phyloP scores from a whole-genome alignment of 768 basidiomycete species.

The Candolleomyces efflorescens region DNA sequence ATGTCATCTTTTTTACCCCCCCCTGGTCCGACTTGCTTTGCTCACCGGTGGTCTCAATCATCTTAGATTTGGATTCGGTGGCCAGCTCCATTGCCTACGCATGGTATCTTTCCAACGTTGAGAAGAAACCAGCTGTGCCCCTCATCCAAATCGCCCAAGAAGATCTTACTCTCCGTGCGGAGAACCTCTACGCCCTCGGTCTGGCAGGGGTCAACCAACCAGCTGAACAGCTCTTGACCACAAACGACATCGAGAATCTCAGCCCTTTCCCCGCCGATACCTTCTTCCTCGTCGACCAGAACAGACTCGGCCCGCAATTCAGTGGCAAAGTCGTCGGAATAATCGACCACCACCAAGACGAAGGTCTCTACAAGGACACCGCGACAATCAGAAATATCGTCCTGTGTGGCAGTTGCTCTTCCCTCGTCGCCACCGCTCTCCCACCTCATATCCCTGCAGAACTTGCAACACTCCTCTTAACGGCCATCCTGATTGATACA shows the following conservation, averaged over 20 bases:
- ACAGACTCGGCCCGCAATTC: conserved; percentile 53
- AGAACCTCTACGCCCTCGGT: conserved; percentile 77
- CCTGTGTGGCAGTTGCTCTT: conserved; percentile 80
- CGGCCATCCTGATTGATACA: conserved; percentile 85
- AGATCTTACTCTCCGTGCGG: conserved; percentile 78
- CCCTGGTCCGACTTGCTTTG: not conserved
- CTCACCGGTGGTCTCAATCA: not conserved
- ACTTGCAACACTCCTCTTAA: conserved; percentile 75
- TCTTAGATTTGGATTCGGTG: conserved; percentile 84
- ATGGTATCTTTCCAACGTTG: conserved; percentile 60
- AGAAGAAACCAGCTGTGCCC: conserved; percentile 58
- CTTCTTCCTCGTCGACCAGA: conserved; percentile 92
- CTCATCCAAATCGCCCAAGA: conserved; percentile 63
- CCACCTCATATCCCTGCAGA: conserved; percentile 46
- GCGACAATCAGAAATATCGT: conserved; percentile 65
- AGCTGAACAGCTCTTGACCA: conserved; percentile 55
- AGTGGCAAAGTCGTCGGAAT: conserved; percentile 62
- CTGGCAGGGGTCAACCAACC: conserved; percentile 51
- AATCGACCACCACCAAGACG: conserved; percentile 92
- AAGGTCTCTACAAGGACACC: conserved; percentile 55
- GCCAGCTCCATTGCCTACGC: conserved; percentile 85
- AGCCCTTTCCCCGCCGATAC: conserved; percentile 45
- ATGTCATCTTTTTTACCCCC: too few relatives aligned
- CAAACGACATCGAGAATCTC: conserved; percentile 58
- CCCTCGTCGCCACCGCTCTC: conserved; percentile 37